Base-by-base conservation (phyloP, 169 alveolate genomes). In the Perkinsus chesapeaki region DNA sequence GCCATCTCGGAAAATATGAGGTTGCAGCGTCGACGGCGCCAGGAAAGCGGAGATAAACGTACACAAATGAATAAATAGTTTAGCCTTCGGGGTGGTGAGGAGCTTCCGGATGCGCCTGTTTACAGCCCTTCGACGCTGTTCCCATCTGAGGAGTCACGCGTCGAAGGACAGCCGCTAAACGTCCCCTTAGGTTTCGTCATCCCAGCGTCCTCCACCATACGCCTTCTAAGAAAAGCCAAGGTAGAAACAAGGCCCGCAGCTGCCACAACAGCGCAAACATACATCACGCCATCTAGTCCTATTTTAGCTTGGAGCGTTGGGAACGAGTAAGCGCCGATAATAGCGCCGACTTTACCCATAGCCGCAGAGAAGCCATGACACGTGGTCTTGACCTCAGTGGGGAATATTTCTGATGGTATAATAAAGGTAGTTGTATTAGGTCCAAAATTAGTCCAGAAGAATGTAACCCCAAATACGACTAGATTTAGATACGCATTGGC, bases 281-380 rank as follows among this genome's bases (percentile, higher is more conserved):
- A 31, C n/a, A 92, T 90, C 12, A 92, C 73, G 39, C 9, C n/a
- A 31, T 16, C 31, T 39, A 92, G 20, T 34, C 95, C 95, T 16
- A 12, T 39, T 37, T 34, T 34, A 0, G 43, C 73, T 38, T 92
- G 94, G 39, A 94, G 60, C 73, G 82, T 60, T 27, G 93, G 94
- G n/a, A 93, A 93, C 39, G 91, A 39, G 12, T 91, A 93, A 0
- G 95, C 91, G n/a, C 95, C 95, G 34, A 95, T 23, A 7, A 94
- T 92, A 47, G 95, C 96, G 31, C 96, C 96, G 36, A 94, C 38
- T 91, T 95, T 95, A 38, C 96, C 96, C 39, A 93, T 38, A 43
- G 96, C 96, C 34, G 96, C 96, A 3, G 96, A 95, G 39, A 95
- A 39, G n/a, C 96, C 96, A 43, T 95, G 96, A 92, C 95, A 93